Conservation (phyloP, 2,329 filamentous ascomycete species). For the Grosmannia huntii region DNA sequence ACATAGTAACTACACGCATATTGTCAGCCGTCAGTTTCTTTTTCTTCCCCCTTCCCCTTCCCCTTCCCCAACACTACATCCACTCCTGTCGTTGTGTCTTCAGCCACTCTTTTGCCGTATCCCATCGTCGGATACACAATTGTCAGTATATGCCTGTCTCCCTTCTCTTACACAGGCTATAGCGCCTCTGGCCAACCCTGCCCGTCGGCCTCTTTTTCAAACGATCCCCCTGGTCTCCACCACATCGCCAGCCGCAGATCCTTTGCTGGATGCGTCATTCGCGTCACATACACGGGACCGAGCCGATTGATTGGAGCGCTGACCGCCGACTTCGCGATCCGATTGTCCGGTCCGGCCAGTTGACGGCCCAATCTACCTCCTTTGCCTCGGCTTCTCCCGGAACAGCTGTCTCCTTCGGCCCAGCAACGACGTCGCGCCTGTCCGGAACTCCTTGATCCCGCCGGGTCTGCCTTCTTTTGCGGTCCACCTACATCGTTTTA, state of each 20-base stretch:
- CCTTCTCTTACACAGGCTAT: background rate
- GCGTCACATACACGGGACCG: slow-evolving; percentile 8
- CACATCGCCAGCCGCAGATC: background rate
- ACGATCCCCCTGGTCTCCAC: background rate
- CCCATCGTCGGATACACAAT: background rate
- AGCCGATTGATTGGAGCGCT: slow-evolving; percentile 17
- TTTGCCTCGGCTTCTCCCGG: background rate
- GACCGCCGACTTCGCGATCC: background rate
- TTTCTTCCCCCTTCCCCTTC: background rate
- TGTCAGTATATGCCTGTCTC: background rate
- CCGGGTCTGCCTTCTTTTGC: background rate
- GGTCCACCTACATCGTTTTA: too few species aligned
- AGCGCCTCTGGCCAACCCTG: background rate
- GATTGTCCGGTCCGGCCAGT: background rate
- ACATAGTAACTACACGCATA: too few species aligned
- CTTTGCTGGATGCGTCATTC: slow-evolving; percentile 14
- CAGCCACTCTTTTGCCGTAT: background rate
- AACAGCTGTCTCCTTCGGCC: background rate
- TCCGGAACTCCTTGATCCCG: too few species aligned
- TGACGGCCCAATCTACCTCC: background rate
- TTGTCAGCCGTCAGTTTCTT: background rate
- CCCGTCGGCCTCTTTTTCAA: background rate
- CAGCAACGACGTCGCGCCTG: background rate
- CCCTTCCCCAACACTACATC: background rate
- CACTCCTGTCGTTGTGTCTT: background rate